phyloP scores from a whole-genome alignment of 2,329 filamentous ascomycete species.

The Diaporthe sp. region DNA sequence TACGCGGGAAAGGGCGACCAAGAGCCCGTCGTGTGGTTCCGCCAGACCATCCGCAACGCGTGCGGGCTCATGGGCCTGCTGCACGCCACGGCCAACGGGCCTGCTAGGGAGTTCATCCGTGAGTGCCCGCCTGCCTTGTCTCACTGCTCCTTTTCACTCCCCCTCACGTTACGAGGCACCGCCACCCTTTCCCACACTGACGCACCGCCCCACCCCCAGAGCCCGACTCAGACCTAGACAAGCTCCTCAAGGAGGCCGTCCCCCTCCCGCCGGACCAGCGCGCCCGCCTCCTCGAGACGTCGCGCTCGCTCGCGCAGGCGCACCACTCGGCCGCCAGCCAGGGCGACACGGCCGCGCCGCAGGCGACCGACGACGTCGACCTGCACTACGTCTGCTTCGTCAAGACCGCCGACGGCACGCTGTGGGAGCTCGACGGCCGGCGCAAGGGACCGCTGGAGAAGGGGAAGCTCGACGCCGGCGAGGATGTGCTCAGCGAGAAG shows the following conservation, averaged over 20 bases:
- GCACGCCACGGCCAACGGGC: conserved; percentile 86
- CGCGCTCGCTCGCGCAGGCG: conserved; percentile 80
- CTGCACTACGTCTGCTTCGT: conserved; percentile 97
- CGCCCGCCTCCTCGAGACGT: conserved; percentile 82
- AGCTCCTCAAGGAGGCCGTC: conserved; percentile 78
- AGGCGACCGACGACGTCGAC: conserved; percentile 86
- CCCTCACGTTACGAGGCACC: too few species aligned
- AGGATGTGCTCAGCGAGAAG: conserved; percentile 82
- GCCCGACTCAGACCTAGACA: conserved; percentile 69
- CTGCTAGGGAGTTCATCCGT: conserved; percentile 74
- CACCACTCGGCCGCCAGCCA: conserved; percentile 82
- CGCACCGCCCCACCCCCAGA: conserved; percentile 50
- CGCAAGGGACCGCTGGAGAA: conserved; percentile 69
- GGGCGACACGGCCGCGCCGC: conserved; percentile 85
- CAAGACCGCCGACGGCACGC: conserved; percentile 75
- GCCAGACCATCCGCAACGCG: conserved; percentile 93
- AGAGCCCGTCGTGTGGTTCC: conserved; percentile 93
- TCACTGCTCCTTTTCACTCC: too few species aligned
- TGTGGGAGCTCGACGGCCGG: conserved; percentile 74
- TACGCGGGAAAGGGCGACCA: conserved; percentile 77
- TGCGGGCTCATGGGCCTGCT: conserved; percentile 92
- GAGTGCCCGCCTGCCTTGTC: conserved; percentile 44
- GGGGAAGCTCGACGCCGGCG: conserved; percentile 68
- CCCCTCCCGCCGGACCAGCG: conserved; percentile 76
- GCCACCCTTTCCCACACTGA: too few species aligned